Percentiles rank a stretch among this genome's conserved stretches.
Conservation (phyloP, 257 asterid species). For the Fraxinus anomala region DNA sequence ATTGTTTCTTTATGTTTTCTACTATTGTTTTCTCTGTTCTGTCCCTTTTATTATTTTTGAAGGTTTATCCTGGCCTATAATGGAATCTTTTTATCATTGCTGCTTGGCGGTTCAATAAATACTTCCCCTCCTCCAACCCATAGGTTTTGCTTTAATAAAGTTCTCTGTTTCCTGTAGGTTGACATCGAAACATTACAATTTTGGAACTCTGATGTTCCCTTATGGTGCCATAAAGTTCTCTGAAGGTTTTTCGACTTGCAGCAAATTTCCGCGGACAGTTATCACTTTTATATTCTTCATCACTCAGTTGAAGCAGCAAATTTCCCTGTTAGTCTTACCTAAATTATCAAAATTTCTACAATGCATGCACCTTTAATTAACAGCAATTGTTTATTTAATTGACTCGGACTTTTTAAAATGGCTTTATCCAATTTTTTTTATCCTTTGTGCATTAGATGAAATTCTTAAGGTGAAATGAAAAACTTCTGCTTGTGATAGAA, state of each 20-base stretch:
- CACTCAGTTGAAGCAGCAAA: constrained; percentile 6
- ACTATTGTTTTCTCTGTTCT: not conserved
- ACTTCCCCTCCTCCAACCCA: not conserved
- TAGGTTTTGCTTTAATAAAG: not conserved
- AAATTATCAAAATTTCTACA: not conserved
- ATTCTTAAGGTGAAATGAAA: not conserved
- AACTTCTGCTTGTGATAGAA: not conserved
- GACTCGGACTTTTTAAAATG: not conserved
- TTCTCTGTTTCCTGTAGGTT: not conserved
- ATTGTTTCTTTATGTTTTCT: not conserved
- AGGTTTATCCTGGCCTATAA: not conserved
- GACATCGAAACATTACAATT: not conserved
- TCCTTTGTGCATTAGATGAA: not conserved
- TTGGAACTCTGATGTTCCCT: not conserved
- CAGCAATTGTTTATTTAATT: not conserved
- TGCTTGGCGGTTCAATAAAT: not conserved
- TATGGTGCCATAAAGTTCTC: not conserved
- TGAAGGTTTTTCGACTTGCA: not conserved
- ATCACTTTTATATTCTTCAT: not conserved
- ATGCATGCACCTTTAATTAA: not conserved
- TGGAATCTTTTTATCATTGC: not conserved
- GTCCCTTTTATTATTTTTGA: not conserved
- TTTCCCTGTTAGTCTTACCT: not conserved
- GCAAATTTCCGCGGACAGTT: not conserved
- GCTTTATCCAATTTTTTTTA: not conserved